Evolutionary conservation across 192 early-diverging fungal species (phyloP), one percentile per base, ranked within the genome.

Genomic region (Rhizophlyctis rosea): DNA sequence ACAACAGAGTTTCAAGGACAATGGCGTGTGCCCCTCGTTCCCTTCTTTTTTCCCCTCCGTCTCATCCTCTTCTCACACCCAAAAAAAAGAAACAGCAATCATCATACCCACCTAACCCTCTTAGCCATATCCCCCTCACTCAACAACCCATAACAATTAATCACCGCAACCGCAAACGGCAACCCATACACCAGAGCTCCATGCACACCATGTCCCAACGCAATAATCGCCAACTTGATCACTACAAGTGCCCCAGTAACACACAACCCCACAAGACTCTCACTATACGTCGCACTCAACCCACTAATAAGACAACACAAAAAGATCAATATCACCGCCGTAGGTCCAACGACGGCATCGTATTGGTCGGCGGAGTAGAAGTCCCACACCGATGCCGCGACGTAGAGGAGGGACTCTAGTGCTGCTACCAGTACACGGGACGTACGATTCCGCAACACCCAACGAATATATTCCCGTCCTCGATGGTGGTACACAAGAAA

Each of bases 291-390:
- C 3, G 61, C 14, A 21, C 61, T 54, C 31, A 69, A 58, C 2
- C 68, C 68, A 29, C 54, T 57, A 4, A 53, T 48, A n/a, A 63
- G 32, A 44, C 51, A 28, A 59, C 50, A 57, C 32, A 63, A 69
- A 27, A 62, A 32, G 16, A 69, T 30, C 14, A 54, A 25, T 4
- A 50, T 50, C 47, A 54, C 51, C 1, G 61, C 55, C 2, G 57
- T 29, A 3, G 68, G 54, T 18, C 61, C 68, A 7, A 63, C 61
- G 28, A 49, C 24, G 28, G 32, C 32, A 21, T 21, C 0, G 9
- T 34, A 25, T 1, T 23, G 5, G 4, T 16, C 33, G 5, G 39
- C 7, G 28, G 54, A 44, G 54, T 49, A 68, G 31, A 55, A 68
- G 59, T 68, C 67, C 67, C 67, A 68, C 0, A 44, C 7, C 39